Evolutionary conservation across 495 filamentous ascomycete species (phyloP), one percentile per base, ranked within the genome.

Genomic region (Penicillium alfredii): DNA sequence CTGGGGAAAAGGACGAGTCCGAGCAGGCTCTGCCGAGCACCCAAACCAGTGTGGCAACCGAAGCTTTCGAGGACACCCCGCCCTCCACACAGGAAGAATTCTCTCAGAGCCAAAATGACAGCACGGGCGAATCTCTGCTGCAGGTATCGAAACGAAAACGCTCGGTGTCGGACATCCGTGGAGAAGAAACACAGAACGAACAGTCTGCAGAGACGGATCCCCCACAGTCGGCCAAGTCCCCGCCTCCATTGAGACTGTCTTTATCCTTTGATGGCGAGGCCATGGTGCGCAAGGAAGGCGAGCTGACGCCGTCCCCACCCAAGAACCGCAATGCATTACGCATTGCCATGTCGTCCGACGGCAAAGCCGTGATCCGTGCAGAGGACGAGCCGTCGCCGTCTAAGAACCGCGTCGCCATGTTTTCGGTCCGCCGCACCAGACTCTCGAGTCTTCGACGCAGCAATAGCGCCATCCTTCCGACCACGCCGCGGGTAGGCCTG

Each of bases 261-360:
- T 62, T 86, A 41, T 88, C 84, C 12, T 71, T 83, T 31, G 86
- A 93, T 37, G 89, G 89, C 35, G 85, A 84, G 51, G 89, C 88
- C 2, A 80, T 86, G 60, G 68, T 96, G 20, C 70, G 83, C 6
- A 76, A 81, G 28, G 66, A 78, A 43, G 74, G 74, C 33, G 74
- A 74, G 47, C 51, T 69, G 35, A 75, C 77, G 4, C 77, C 78
- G n/a, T 90, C 88, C 1, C 86, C 88, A 7, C 82, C 84, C 3
- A 68, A 68, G 40, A 53, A 62, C 14, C 60, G 63, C n/a, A 64
- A 58, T 36, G 49, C 64, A 1, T 49, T 71, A 25, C 53, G 67
- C 9, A 71, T 67, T 25, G 59, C 64, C 33, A 66, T 77, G 40
- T 75, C 71, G 3, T 67, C 72, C 1, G 70, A 78, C 47, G 70